Evolutionary conservation across 495 filamentous ascomycete genomes (phyloP), one percentile per base, ranked within the genome.

Genomic region (Penicillium robsamsonii): DNA sequence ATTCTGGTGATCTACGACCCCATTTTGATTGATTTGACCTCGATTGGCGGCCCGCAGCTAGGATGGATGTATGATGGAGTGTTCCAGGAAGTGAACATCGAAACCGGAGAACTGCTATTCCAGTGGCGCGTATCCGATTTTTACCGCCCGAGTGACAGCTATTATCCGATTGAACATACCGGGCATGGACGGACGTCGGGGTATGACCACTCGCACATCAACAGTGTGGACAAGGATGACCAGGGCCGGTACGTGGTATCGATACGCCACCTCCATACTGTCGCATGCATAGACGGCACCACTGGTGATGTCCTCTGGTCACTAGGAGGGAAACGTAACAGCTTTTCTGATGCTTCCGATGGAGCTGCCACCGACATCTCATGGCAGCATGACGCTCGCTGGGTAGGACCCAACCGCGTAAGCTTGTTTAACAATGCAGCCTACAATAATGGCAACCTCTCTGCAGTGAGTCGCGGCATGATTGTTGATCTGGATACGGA

Each of bases 181-280:
- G 67, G 70, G 2, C 22, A 56, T 33, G 58, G 61, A 38, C 56
- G 59, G 20, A 58, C 55, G 8, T 20, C 52, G 11, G 58, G 46
- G 17, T 73, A 58, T 38, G 81, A 85, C 59, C 83, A 79, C 61
- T 83, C 80, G 65, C 81, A 84, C 57, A 75, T 85, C 57, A 83
- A 84, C 65, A 80, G 77, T 44, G 74, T 85, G 48, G 82, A 84
- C 67, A 82, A 83, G 62, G 67, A 79, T 57, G 54, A 62, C 5
- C 64, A 75, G 8, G 81, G 82, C 6, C 76, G 76, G 50, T 85
- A 83, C 54, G 60, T 85, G 5, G 70, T 85, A 25, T 84, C 82
- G 5, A 75, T 71, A 8, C 77, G 81, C 11, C 76, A 85, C 55
- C 75, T 73, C 20, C 75, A 78, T 62, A 70, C 79, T 10, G 46